phyloP scores from a whole-genome alignment of 768 basidiomycete species.

The Hygrophoropsis aurantiaca region DNA sequence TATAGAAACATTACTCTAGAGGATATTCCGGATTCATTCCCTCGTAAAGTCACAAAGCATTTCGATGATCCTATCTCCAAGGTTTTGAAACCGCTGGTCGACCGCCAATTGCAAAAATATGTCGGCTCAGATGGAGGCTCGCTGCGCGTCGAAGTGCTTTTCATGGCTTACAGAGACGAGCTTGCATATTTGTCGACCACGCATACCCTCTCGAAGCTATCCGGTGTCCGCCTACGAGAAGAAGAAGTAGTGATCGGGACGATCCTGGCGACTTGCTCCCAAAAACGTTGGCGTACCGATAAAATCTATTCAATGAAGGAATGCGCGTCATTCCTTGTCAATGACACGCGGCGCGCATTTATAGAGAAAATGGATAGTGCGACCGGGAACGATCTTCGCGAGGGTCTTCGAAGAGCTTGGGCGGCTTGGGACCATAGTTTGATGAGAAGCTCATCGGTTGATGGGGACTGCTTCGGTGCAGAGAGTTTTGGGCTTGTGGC shows the following conservation, averaged over 20 bases:
- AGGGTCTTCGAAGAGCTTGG: constrained; percentile 57
- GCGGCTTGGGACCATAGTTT: constrained; percentile 60
- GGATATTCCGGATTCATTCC: constrained; percentile 23
- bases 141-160: constrained; percentile 27
- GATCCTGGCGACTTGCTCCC: constrained; percentile 68
- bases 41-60: constrained; percentile 10
- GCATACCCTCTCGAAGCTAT: constrained; percentile 60
- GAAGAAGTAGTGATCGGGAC: constrained; percentile 76
- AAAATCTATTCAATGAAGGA: constrained; percentile 63
- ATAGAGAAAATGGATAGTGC: constrained; percentile 25
- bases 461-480: constrained; percentile 42
- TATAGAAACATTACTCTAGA: constrained; percentile 61
- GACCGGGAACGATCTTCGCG: constrained; percentile 28
- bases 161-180: constrained; percentile 59
- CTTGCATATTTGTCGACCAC: constrained; percentile 68
- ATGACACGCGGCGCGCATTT: constrained; percentile 45
- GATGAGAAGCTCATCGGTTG: constrained; percentile 27
- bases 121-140: not conserved
- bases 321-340: constrained; percentile 52
- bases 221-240: constrained; percentile 59
- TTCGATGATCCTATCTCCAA: constrained; percentile 32
- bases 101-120: constrained; percentile 13
- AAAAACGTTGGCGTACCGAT: constrained; percentile 58
- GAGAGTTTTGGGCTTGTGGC: constrained; percentile 72
- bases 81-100: constrained; percentile 20